Conservation (phyloP, 257 asterid genomes). For the Gentiana straminea region DNA sequence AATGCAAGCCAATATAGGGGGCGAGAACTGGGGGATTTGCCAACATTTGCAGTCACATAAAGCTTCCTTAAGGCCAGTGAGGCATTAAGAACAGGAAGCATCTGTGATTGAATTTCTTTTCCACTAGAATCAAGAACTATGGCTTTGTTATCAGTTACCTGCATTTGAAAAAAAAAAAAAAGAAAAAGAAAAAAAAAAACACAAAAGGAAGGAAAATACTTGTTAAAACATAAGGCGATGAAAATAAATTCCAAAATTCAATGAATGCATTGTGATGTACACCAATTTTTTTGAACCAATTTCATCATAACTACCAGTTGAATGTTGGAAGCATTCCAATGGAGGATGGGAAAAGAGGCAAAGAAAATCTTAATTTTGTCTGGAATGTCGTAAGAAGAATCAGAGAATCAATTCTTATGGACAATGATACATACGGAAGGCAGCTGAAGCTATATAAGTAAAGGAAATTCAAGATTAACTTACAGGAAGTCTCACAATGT, state of each 20-base stretch:
- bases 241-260: too few relatives aligned
- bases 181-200: background rate
- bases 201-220: too few relatives aligned
- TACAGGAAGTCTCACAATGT: constrained; percentile 76
- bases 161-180: constrained; percentile 10
- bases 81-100: constrained; percentile 54
- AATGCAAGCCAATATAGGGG: constrained; percentile 73
- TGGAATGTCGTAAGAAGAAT: too few relatives aligned
- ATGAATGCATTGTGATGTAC: too few relatives aligned
- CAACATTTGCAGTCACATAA: constrained; percentile 51
- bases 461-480: constrained; percentile 21
- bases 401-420: too few relatives aligned
- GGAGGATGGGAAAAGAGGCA: constrained; percentile 1
- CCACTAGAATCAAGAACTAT: constrained; percentile 63
- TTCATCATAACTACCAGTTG: too few relatives aligned
- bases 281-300: too few relatives aligned
- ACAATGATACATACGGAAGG: background rate
- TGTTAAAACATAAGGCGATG: too few relatives aligned
- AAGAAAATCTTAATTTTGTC: background rate
- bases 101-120: constrained; percentile 51
- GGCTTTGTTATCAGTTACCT: constrained; percentile 54
- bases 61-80: constrained; percentile 35
- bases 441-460: background rate
- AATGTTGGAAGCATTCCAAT: constrained; percentile 4
- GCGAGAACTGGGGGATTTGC: constrained; percentile 31